Base-by-base conservation (phyloP, 2,329 filamentous ascomycete species). In the Didymella arachidicola region DNA sequence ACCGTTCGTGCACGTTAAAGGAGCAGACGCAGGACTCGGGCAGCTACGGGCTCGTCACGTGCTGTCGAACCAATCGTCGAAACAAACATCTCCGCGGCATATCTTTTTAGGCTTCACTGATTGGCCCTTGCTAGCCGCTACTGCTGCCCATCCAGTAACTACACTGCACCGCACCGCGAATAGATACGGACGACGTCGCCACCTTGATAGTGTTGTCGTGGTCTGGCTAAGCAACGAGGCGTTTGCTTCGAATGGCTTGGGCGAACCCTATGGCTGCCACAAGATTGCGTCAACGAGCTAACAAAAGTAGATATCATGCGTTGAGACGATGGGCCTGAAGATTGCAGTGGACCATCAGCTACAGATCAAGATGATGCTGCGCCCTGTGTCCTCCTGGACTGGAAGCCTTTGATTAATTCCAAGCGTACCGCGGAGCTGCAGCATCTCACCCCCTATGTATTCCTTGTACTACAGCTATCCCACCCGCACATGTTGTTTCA, bases 161-260 rank as follows among this genome's bases (percentile, higher is more conserved):
- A 49, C 45, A 54, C 50, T 47, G 30, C 41, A 59, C 30, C 26
- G 32, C 39, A 50, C 41, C 56, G 50, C 41, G 50, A 59, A 54
- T 46, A 54, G 50, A 59, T 59, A 59, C 56, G 56, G 44, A 42
- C 19, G 29, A 5, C 22, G 19, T 59, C 22, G 56, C 51, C 50
- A 50, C 50, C 39, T 19, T n/a, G 45, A 45, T 59, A 53, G 32
- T 32, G n/a, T 12, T 7, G 26, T 46, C 34, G 30, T 39, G 18
- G 49, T 38, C n/a, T 53, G 52, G 56, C 50, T 54, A 54, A 54
- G 50, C 50, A 54, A 46, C n/a, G 56, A 46, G 56, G 46, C 51
- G 56, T 59, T 50, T 54, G 56, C 50, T 59, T 58, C 43, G 44
- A 53, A 44, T n/a, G 22, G 56, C 49, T 58, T 53, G 27, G n/a